Base-by-base conservation (phyloP, 768 basidiomycete species). In the Podaxis sp. region DNA sequence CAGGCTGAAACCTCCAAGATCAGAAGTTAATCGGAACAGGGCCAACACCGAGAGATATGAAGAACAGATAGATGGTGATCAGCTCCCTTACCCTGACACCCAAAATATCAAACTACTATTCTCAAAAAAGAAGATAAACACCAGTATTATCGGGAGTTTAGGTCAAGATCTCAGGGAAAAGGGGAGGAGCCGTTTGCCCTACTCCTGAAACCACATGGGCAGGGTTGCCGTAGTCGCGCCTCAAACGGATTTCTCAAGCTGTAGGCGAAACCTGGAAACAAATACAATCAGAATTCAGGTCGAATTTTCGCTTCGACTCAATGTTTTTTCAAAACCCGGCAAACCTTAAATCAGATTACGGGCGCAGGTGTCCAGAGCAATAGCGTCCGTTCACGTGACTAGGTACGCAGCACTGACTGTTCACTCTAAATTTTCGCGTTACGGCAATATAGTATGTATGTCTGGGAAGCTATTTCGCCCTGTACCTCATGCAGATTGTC, bases 1-100 rank as follows among this genome's bases (percentile, higher is more conserved):
- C 24, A 53, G 30, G 33, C 8, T 33, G 33, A 33, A 33, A 33
- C 33, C 33, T 8, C 33, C 19, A 19, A 39, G 12, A 56, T 40
- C 39, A 56, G 39, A 55, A 44, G 26, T 17, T 28, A 33, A 62
- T 62, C 61, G 55, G 61, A 62, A 62, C 61, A 62, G 61, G 61
- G 61, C 5, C 53, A 56, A 42, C 53, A 22, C 61, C 44, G 53
- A 48, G 33, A 28, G 53, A 33, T 19, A 39, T 33, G 26, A 49
- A 33, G 24, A 55, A 54, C 33, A 36, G 24, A 53, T 42, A 53
- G 30, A 15, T 19, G n/a, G 24, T 55, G 12, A 17, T 36, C 19
- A 44, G 7, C n/a, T n/a, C 40, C 40, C 40, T 19, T 42, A 30
- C 59, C 61, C 61, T 59, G 58, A 39, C 48, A 59, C 17, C 26